Evolutionary conservation across 306 rosid species (phyloP).

Genomic region (Leucaena leucocephala): DNA sequence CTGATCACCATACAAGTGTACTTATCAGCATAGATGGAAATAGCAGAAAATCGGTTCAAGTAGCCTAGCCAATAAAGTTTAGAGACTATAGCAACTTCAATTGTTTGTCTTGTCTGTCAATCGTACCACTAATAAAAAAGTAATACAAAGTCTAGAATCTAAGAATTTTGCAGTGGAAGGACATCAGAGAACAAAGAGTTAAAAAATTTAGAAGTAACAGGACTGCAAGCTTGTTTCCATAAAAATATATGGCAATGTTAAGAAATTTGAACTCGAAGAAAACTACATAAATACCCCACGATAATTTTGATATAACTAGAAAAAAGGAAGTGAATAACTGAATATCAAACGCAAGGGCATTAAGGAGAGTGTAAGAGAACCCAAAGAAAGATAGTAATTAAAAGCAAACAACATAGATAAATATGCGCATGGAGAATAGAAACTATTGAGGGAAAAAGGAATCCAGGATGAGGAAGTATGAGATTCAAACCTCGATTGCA

Average conservation of each 20-base stretch:
- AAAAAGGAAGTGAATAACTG: not conserved
- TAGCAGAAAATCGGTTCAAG: not conserved
- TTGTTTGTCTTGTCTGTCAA: too few relatives aligned
- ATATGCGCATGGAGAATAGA: not conserved
- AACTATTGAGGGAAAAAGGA: not conserved
- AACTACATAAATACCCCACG: constrained; percentile 12
- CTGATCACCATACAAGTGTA: constrained; percentile 47
- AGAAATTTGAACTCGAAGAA: constrained; percentile 1
- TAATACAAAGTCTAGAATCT: too few relatives aligned
- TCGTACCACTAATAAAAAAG: too few relatives aligned
- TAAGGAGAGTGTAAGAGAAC: constrained; percentile 4
- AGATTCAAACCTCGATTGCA: constrained; percentile 85
- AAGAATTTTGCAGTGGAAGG: too few relatives aligned
- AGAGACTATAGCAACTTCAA: not conserved
- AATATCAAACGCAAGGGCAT: not conserved
- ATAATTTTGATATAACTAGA: not conserved
- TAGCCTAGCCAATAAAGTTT: not conserved
- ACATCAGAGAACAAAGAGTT: too few relatives aligned
- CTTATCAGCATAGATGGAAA: constrained; percentile 22
- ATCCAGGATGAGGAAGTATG: constrained; percentile 21
- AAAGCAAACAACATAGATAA: not conserved
- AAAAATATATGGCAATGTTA: not conserved
- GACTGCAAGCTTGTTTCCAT: not conserved
- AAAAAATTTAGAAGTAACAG: not conserved
- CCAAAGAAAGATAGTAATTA: constrained; percentile 9